Conservation (phyloP, 345 rosid species). For the Eucalyptus dawsonii region DNA sequence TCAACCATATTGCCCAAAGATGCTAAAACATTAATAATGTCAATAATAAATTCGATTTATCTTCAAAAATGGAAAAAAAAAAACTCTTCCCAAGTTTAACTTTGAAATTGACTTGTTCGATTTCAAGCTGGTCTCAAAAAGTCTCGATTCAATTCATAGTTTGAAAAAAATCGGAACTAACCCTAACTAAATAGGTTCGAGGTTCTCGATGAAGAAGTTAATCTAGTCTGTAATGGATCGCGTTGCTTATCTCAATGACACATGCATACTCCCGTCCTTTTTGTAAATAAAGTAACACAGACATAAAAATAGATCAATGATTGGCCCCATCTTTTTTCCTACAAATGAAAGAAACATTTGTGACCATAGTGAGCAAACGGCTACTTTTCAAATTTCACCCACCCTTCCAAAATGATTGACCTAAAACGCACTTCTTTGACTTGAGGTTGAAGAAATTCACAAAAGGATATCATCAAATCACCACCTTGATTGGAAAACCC, state of each 20-base stretch:
- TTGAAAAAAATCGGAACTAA: not conserved
- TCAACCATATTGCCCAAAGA: not conserved
- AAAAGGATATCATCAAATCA: not conserved
- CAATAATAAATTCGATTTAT: not conserved
- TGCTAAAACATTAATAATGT: not conserved
- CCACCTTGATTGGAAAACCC: not conserved
- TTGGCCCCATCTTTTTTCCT: not conserved
- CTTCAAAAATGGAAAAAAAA: not conserved
- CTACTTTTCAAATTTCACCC: not conserved
- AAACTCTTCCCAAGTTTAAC: not conserved
- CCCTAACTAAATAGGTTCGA: not conserved
- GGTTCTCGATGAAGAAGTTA: rapidly evolving
- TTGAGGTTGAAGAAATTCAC: not conserved
- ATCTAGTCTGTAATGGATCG: rapidly evolving
- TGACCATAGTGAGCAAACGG: not conserved
- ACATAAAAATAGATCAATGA: not conserved
- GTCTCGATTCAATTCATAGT: rapidly evolving
- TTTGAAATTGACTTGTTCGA: rapidly evolving
- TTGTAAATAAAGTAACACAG: not conserved
- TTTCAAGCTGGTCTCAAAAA: not conserved
- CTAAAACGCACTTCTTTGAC: not conserved
- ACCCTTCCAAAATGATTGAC: not conserved
- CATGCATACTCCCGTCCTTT: not conserved
- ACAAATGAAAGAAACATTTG: not conserved
- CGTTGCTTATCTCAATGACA: not conserved